Evolutionary conservation across 805 yeast genomes (phyloP), one percentile per base, ranked within the genome.

Genomic region (Yarrowia osloensis): DNA sequence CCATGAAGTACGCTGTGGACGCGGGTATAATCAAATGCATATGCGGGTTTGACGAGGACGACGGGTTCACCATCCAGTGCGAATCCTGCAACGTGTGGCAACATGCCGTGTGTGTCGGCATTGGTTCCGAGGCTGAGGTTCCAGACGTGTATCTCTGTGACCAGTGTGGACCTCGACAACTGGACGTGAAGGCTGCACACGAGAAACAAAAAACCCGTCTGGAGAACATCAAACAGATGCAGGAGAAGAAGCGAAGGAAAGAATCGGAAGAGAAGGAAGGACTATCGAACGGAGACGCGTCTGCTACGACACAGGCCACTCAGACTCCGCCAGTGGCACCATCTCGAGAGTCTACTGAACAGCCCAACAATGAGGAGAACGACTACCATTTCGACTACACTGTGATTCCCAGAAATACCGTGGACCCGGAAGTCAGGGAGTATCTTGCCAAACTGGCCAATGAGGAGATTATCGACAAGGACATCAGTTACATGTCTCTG

Each of bases 71-170:
- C 1, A 89, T 93, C 68, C 97, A 94, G 76, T 93, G 98, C 79
- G 97, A 92, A 75, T 82, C 85, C 37, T 93, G 98, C 76, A 88
- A 85, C 76, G 85, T 97, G 69, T 93, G 98, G 98, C 97, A 93
- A 75, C 98, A 93, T 78, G 92, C 95, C 29, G 81, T 85, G n/a
- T 93, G 98, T 77, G 90, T 91, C 85, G 89, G 88, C 8, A 90
- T 90, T 67, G 81, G 81, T 52, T 84, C 87, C 52, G 85, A 84
- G 68, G 88, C 85, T 44, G 87, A 89, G 61, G 96, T 87, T 0
- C 97, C 97, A 0, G 97, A 91, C 67, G 86, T 85, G 65, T 93
- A 89, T 74, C 80, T 85, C 31, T 93, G 98, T 74, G 90, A 89
- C 73, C 81, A 81, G 55, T 93, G 98, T 78, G 88, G 55, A 31